Evolutionary conservation across 2,329 filamentous ascomycete species (phyloP).

Genomic region (Ophiostoma sp.): DNA sequence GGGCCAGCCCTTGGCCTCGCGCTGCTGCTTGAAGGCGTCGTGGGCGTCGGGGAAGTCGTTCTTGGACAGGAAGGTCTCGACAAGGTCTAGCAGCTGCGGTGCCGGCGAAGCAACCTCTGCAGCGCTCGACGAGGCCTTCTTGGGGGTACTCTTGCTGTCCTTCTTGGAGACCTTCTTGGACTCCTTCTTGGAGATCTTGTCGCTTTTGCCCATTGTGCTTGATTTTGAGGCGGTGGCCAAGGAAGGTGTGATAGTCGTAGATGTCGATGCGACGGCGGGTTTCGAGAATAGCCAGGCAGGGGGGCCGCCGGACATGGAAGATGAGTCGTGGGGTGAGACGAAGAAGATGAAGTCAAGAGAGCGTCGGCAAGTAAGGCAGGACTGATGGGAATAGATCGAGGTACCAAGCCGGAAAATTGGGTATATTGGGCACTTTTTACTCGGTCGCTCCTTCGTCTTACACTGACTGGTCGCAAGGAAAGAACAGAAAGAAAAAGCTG

Average conservation of each 20-base stretch:
- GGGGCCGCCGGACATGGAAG: conserved; percentile 13
- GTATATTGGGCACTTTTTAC: conserved; percentile 8
- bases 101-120: conserved; percentile 38
- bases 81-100: conserved; percentile 58
- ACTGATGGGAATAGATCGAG: background rate
- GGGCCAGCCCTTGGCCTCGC: conserved; percentile 48
- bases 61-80: conserved; percentile 61
- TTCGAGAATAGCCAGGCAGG: conserved; percentile 28
- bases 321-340: conserved; percentile 18
- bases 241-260: background rate
- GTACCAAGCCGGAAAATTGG: background rate
- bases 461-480: conserved; percentile 11
- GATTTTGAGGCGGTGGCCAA: background rate
- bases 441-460: conserved; percentile 10
- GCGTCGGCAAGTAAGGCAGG: background rate
- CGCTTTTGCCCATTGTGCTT: conserved; percentile 23
- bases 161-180: conserved; percentile 22
- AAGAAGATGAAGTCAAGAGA: conserved; percentile 1
- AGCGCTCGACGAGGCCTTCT: conserved; percentile 24
- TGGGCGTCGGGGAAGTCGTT: conserved; percentile 59
- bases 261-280: conserved; percentile 9
- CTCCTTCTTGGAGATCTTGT: conserved; percentile 26
- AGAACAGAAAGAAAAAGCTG: conserved; percentile 12
- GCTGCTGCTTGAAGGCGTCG: conserved; percentile 58
- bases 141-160: conserved; percentile 19